Conservation (phyloP, 176 grass and related monocot species). For the Calamus simplicifolius region DNA sequence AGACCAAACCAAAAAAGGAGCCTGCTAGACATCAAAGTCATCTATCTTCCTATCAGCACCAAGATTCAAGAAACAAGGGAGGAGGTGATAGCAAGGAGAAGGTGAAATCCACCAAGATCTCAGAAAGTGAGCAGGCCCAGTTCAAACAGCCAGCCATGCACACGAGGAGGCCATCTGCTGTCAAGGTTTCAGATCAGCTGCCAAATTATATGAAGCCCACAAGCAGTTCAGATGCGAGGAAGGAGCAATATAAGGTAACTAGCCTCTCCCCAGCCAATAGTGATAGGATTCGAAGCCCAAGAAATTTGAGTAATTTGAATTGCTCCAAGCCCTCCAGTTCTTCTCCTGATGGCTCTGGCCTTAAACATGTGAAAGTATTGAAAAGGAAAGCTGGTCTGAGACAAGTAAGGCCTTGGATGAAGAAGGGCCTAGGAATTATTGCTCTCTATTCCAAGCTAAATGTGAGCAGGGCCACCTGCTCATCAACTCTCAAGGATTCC, state of each 20-base stretch:
- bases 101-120: neutral
- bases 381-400: conserved; percentile 22
- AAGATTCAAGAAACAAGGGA: neutral
- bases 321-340: conserved; percentile 7
- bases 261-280: neutral
- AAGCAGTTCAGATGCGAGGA: conserved; percentile 68
- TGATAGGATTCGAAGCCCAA: conserved; percentile 1
- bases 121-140: neutral
- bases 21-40: conserved; percentile 9
- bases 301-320: conserved; percentile 1
- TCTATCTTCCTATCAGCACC: neutral
- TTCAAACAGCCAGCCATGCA: neutral
- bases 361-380: conserved; percentile 4
- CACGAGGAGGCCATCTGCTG: neutral
- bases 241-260: conserved; percentile 28
- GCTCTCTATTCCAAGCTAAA: conserved; percentile 43
- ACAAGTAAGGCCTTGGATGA: conserved; percentile 25
- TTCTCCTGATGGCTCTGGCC: conserved; percentile 1
- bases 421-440: conserved; percentile 34
- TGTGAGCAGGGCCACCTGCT: conserved; percentile 53
- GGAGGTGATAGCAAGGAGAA: neutral
- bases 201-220: conserved; percentile 88
- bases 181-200: conserved; percentile 8
- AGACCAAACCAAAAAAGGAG: conserved; percentile 27
- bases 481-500: conserved; percentile 58